phyloP scores from a whole-genome alignment of 2,329 filamentous ascomycete genomes.

The Zasmidium cellare region DNA sequence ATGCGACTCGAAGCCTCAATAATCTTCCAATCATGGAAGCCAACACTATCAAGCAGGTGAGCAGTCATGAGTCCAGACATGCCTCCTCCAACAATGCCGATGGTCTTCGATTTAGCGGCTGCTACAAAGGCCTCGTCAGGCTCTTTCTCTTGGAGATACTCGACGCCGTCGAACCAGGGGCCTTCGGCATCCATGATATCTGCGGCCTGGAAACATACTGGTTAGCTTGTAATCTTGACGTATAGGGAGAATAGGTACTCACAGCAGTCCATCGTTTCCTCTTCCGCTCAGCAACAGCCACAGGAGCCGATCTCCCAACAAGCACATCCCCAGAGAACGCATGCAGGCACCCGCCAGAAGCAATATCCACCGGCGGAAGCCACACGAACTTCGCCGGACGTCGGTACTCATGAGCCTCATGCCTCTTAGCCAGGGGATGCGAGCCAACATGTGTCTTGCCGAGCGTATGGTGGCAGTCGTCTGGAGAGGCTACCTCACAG shows the following conservation, averaged over 20 bases:
- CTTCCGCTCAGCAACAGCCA: slow-evolving; percentile 39
- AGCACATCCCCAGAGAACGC: slow-evolving; percentile 43
- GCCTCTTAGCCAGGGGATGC: slow-evolving; percentile 30
- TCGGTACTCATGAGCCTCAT: slow-evolving; percentile 28
- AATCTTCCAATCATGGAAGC: slow-evolving; percentile 62
- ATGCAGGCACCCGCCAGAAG: slow-evolving; percentile 44
- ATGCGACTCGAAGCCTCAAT: slow-evolving; percentile 62
- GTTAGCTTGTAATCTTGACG: neutral
- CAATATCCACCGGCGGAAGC: slow-evolving; percentile 44
- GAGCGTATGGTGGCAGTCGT: slow-evolving; percentile 47
- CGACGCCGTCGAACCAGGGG: slow-evolving; percentile 67
- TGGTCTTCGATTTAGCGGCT: slow-evolving; percentile 56
- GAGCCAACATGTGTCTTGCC: slow-evolving; percentile 42
- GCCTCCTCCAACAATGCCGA: slow-evolving; percentile 66
- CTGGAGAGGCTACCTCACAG: slow-evolving; percentile 39
- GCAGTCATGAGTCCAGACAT: slow-evolving; percentile 66
- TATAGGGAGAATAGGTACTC: slow-evolving; percentile 2
- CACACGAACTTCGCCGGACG: slow-evolving; percentile 51
- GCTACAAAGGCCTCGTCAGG: slow-evolving; percentile 54
- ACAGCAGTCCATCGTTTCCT: slow-evolving; percentile 38
- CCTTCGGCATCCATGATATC: slow-evolving; percentile 57
- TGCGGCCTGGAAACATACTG: slow-evolving; percentile 26
- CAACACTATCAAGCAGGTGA: slow-evolving; percentile 51
- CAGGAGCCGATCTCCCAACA: slow-evolving; percentile 44
- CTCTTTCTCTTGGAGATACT: slow-evolving; percentile 57